Base-by-base conservation (phyloP, 2,329 filamentous ascomycete genomes). In the Aspergillus oerlinghausenensis region DNA sequence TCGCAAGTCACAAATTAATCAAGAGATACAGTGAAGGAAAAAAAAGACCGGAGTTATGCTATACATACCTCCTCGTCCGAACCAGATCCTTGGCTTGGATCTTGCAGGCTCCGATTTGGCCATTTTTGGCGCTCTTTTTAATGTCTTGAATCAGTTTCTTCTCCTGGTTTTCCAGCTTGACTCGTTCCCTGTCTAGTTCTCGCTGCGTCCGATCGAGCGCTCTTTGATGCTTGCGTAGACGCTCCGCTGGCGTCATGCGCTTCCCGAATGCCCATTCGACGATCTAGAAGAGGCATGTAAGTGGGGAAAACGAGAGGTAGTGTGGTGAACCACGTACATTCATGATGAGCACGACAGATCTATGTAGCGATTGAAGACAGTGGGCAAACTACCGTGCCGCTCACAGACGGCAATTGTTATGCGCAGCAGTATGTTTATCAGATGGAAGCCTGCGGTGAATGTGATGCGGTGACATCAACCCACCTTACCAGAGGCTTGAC, bases 181-280 rank as follows among this genome's bases (percentile, higher is more conserved):
- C 87, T 56, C 94, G 85, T 74, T 97, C 93, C 61, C 96, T 88
- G 71, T 99, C 94, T 53, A 99, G 84, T 75, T 99, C 94, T 65
- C 94, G 87, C 70, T 97, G 94, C 10, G 94, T 96, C 80, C 97
- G 96, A 77, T 99, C 94, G 62, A 99, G 87, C 65, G 94, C 92
- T 67, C 94, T 86, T 79, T 97, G 94, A 76, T 99, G 96, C 82
- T 81, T 81, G 65, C 79, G 77, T 61, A 81, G 72, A 64, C 78
- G 77, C 71, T 81, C 79, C 58, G 92, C 91, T 3, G 94, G 93
- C 81, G 94, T 99, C 85, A 97, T 95, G 77, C 94, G 94, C 84
- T 97, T 97, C 65, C 94, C 94, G 72, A 99, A 99, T 42, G 93
- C 93, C 92, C 94, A 99, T 84, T 99, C 94, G 60, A 99, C 84